These are phyloP conservation scores for Boletus sp. DNA, from an alignment of 1,284 basidiomycete genomes.

Conservation along the genomic window DNA sequence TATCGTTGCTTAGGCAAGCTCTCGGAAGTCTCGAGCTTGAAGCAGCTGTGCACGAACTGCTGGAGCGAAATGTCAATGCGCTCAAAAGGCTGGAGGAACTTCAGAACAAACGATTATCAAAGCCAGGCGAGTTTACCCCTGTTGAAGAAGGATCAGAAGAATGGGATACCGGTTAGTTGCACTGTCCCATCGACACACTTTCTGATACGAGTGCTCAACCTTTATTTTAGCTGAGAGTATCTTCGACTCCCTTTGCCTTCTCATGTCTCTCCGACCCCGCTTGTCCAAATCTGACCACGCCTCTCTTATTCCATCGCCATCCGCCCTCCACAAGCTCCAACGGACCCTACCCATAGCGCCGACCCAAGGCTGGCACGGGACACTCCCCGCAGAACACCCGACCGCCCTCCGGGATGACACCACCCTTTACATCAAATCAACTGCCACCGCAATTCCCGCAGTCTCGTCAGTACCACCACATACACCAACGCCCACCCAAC, in stretches of 20 bases:
- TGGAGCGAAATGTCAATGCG: constrained; percentile 60
- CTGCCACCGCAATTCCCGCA: constrained; percentile 37
- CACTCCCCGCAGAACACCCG: constrained; percentile 53
- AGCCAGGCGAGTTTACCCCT: constrained; percentile 42
- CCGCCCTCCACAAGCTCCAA: constrained; percentile 62
- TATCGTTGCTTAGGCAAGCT: constrained; percentile 50
- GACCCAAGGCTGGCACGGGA: constrained; percentile 69
- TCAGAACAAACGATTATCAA: constrained; percentile 52
- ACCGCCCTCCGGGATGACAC: constrained; percentile 68
- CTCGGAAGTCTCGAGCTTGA: constrained; percentile 61
- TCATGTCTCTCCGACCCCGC: constrained; percentile 68
- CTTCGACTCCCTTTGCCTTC: constrained; percentile 59
- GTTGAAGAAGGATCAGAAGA: constrained; percentile 70
- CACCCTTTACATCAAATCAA: constrained; percentile 59
- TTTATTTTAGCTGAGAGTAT: constrained; percentile 61
- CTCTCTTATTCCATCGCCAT: constrained; percentile 55
- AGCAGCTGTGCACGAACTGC: constrained; percentile 58
- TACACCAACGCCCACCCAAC: constrained; percentile 24
- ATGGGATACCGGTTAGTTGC: constrained; percentile 64
- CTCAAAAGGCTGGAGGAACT: constrained; percentile 59
- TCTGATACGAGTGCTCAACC: constrained; percentile 4
- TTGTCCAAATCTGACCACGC: constrained; percentile 38
- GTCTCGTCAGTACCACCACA: constrained; percentile 20
- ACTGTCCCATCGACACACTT: background rate
- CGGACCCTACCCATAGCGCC: constrained; percentile 59